Evolutionary conservation across 305 asterid genomes (phyloP).

Genomic region (Fraxinus sp.): DNA sequence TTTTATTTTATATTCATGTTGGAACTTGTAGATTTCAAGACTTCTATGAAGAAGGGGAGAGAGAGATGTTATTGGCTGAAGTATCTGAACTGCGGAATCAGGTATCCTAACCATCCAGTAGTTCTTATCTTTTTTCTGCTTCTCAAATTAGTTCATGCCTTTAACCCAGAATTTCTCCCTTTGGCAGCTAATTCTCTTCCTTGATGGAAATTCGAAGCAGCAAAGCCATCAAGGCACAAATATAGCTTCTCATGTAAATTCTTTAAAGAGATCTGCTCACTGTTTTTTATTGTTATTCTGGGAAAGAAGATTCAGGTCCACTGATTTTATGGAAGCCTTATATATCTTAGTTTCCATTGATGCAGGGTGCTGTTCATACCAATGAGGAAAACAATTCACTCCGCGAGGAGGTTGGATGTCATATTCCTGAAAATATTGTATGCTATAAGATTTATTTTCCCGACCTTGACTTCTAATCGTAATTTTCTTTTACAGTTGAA

Average conservation of each 20-base stretch:
- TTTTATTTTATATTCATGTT: neutral
- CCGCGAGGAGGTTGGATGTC: constrained; percentile 54
- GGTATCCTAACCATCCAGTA: constrained; percentile 40
- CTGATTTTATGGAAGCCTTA: constrained; percentile 19
- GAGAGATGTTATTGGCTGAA: constrained; percentile 75
- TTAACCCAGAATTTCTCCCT: constrained; percentile 12
- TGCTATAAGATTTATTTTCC: constrained; percentile 13
- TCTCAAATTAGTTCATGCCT: constrained; percentile 16
- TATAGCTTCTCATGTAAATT: constrained; percentile 38
- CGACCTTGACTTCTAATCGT: constrained; percentile 23
- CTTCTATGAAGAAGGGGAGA: constrained; percentile 96
- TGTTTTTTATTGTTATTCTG: constrained; percentile 4
- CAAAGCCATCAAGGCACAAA: constrained; percentile 39
- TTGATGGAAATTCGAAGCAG: constrained; percentile 60
- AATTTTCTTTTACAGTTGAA: constrained; percentile 50
- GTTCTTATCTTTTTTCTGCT: constrained; percentile 8
- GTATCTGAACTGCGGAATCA: constrained; percentile 79
- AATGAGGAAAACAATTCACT: constrained; percentile 44
- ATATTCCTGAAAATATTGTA: constrained; percentile 15
- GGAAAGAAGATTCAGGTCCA: constrained; percentile 13
- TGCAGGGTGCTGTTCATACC: constrained; percentile 43
- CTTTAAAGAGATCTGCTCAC: constrained; percentile 19
- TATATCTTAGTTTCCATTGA: constrained; percentile 18
- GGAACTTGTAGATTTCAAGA: constrained; percentile 68
- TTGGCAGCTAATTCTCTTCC: constrained; percentile 54